These are phyloP conservation scores for Sporothrix globosa DNA, from an alignment of 2,329 filamentous ascomycete genomes.

Conservation along the genomic window DNA sequence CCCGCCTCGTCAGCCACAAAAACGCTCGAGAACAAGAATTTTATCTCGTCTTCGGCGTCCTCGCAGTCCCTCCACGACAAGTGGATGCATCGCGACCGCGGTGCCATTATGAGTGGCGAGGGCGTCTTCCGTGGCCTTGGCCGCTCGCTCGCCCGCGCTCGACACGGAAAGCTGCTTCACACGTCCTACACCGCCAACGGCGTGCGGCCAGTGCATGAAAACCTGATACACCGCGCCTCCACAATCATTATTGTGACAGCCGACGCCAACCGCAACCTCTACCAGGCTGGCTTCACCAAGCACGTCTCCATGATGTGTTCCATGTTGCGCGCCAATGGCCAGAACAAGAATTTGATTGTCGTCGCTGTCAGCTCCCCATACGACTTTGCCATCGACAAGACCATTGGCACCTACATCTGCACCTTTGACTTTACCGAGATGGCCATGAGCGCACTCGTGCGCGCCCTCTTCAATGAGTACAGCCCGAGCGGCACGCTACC, in stretches of 20 bases:
- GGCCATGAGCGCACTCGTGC: slow-evolving; percentile 80
- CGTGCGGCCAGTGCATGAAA: slow-evolving; percentile 89
- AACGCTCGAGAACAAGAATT: slow-evolving; percentile 55
- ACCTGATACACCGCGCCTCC: slow-evolving; percentile 83
- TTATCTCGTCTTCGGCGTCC: slow-evolving; percentile 7
- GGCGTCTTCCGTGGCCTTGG: slow-evolving; percentile 90
- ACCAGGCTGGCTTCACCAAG: slow-evolving; percentile 93
- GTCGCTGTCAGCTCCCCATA: slow-evolving; percentile 94
- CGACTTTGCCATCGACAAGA: slow-evolving; percentile 91
- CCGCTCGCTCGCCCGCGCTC: slow-evolving; percentile 79
- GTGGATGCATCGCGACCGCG: slow-evolving; percentile 61
- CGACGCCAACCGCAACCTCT: slow-evolving; percentile 90
- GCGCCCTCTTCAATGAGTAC: slow-evolving; percentile 79
- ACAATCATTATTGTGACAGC: slow-evolving; percentile 90
- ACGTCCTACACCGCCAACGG: slow-evolving; percentile 96
- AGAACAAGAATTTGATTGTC: slow-evolving; percentile 87
- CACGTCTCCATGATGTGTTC: slow-evolving; percentile 96
- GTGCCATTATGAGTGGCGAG: slow-evolving; percentile 84
- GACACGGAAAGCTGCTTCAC: slow-evolving; percentile 84
- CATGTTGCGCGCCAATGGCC: slow-evolving; percentile 73
- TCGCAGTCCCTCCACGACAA: slow-evolving; percentile 54
- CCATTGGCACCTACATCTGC: slow-evolving; percentile 89
- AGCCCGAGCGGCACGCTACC: slow-evolving; percentile 62
- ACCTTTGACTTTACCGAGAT: slow-evolving; percentile 97
- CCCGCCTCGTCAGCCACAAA: slow-evolving; percentile 84